Base-by-base conservation (phyloP, 805 yeast species). In the Sugiyamaella qingdaonensis region DNA sequence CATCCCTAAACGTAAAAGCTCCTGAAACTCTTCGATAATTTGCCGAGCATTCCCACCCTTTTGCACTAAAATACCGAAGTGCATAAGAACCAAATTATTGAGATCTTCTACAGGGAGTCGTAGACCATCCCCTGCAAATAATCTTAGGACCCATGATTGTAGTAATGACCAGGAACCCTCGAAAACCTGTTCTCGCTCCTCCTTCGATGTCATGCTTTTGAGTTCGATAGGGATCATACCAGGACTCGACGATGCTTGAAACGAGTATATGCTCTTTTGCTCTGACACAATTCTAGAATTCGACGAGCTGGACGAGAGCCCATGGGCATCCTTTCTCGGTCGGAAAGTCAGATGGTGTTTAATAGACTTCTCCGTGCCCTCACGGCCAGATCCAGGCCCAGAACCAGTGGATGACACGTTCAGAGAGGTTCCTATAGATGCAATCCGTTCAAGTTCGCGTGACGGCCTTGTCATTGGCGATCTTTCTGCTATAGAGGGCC, bases 91-190 rank as follows among this genome's bases (percentile, higher is more conserved):
- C 50, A 80, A 65, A 44, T 73, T 74, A 59, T 80, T 81, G 19
- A 78, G 66, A 60, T 82, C 85, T 57, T 82, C 87, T 2, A 82
- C 74, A 0, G 85, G 82, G 0, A 77, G 75, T 16, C 76, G 69
- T 36, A 80, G 58, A 2, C 70, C 68, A 31, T 75, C 79, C n/a
- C 79, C 76, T 16, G 63, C 59, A 59, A 81, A 82, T 8, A 82
- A 56, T 1, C 84, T 78, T 21, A 72, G 62, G 0, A 77, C 69
- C 4, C 74, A 61, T 2, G 73, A 63, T 9, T 74, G 67, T 1
- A 82, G 65, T 7, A 78, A 63, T 1, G 73, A 62, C 82, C 84
- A 81, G 1, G 82, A 70, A 21, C 76, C 77, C 54, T 77, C 80
- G 2, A 79, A 49, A 9, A 70, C 65, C 31, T 68, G 66, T 13